Evolutionary conservation across 305 asterid genomes (phyloP), one percentile per base, ranked within the genome.

Genomic region (Nicotiana rustica): DNA sequence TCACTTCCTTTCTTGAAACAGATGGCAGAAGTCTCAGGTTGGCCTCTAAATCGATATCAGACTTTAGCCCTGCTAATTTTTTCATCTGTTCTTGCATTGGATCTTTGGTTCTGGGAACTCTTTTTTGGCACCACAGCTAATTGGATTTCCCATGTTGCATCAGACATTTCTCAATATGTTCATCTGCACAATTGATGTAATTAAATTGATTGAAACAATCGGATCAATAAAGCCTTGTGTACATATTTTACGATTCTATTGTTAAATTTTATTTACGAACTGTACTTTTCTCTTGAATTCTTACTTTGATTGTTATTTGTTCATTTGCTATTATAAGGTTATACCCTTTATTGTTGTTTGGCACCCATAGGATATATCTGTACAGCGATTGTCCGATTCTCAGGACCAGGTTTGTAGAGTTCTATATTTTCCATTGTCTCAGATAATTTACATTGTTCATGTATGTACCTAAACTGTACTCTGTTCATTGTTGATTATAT

Each of bases 61-160:
- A 95, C 99, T 31, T 89, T 96, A 38, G 98, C 98, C 7, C 81
- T 96, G 89, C 94, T 96, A 76, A 89, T 96, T 73, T 88, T 96
- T 85, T 95, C 98, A 64, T 93, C 98, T 1, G 92, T 95, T 41
- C 93, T 94, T 81, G 99, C 99, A 4, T 64, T 96, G 88, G 99
- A 93, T 89, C 97, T 96, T 82, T 91, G 90, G 93, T 95, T 95
- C 81, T 96, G 98, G 99, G 98, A 94, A 84, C 90, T 96, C 15
- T 92, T 93, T 85, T 92, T 93, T 41, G 98, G 90, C 41, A 91
- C 97, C 9, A 89, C 95, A 1, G 93, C 91, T 4, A 82, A 91
- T 83, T 92, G 97, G 98, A 81, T 90, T 67, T 88, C 97, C 10
- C 66, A 84, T 41, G 85, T 84, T 71, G 94, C 90, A 69, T 87